Evolutionary conservation across 345 rosid genomes (phyloP).

Genomic region (Corchorus olitorius): DNA sequence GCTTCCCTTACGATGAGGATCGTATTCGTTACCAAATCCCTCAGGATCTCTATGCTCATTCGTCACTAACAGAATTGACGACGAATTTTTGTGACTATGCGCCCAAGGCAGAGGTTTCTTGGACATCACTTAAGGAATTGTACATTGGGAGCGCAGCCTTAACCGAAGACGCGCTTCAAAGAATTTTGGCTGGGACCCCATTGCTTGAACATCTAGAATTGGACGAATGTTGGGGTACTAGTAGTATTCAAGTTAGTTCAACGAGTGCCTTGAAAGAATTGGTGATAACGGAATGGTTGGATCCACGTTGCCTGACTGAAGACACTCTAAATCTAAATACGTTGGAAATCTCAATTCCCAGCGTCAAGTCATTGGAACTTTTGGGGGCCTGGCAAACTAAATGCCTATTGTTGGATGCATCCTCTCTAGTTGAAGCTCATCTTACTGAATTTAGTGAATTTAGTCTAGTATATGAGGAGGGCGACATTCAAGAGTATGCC

Average conservation of each 20-base stretch:
- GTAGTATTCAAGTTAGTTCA: neutral
- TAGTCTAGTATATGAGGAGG: too few species aligned
- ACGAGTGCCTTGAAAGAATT: neutral
- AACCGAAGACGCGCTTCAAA: neutral
- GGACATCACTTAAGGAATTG: neutral
- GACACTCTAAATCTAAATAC: too few species aligned
- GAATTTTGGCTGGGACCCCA: neutral
- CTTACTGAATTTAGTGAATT: too few species aligned
- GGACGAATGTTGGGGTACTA: neutral
- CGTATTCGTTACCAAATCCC: neutral
- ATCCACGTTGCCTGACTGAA: too few species aligned
- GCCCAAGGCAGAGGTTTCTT: neutral
- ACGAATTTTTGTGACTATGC: neutral
- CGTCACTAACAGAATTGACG: neutral
- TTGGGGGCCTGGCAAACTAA: too few species aligned
- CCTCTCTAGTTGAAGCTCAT: too few species aligned
- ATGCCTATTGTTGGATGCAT: too few species aligned
- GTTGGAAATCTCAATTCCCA: too few species aligned
- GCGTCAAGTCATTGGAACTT: too few species aligned
- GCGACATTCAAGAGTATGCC: too few species aligned
- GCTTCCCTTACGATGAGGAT: neutral
- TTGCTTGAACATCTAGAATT: neutral
- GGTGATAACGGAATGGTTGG: neutral
- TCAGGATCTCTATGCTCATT: neutral
- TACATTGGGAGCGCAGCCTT: neutral